Evolutionary conservation across 2,329 filamentous ascomycete species (phyloP).

Genomic region (Onygenales sp.): DNA sequence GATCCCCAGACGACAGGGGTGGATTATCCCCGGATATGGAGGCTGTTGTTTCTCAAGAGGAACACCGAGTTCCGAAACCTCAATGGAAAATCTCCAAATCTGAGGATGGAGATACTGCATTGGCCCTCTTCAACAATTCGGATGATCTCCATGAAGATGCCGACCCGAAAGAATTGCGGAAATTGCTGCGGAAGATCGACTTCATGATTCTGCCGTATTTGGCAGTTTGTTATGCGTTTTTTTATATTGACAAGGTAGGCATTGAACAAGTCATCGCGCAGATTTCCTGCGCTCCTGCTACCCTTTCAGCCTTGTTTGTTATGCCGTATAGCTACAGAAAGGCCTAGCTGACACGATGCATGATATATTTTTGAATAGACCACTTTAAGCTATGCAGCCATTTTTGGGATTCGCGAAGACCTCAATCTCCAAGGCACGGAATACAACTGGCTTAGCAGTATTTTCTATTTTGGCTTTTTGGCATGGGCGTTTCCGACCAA

Average conservation of each 20-base stretch:
- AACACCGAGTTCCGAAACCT: constrained; percentile 15
- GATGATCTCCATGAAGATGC: constrained; percentile 39
- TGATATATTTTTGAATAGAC: constrained; percentile 29
- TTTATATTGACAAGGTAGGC: constrained; percentile 39
- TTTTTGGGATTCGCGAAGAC: constrained; percentile 54
- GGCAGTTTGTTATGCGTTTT: constrained; percentile 45
- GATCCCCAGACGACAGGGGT: not conserved
- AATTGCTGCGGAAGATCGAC: constrained; percentile 47
- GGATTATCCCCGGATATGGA: constrained; percentile 9
- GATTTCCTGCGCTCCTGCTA: too few species aligned
- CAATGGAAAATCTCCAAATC: constrained; percentile 21
- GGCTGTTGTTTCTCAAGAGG: constrained; percentile 19
- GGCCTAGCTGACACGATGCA: not conserved
- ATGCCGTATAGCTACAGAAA: not conserved
- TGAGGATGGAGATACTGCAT: constrained; percentile 40
- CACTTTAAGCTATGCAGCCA: constrained; percentile 53
- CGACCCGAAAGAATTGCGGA: constrained; percentile 38
- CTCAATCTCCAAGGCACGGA: constrained; percentile 47
- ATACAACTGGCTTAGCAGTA: constrained; percentile 47
- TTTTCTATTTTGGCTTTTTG: constrained; percentile 50
- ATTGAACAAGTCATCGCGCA: not conserved
- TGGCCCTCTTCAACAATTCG: constrained; percentile 40
- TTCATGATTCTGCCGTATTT: constrained; percentile 50
- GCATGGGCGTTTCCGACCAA: constrained; percentile 47
- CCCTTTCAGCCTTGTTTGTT: too few species aligned